Percentiles rank a stretch among this genome's conserved stretches.
These are phyloP conservation scores for Acer negundo DNA, from an alignment of 345 rosid species.

Conservation along the genomic window DNA sequence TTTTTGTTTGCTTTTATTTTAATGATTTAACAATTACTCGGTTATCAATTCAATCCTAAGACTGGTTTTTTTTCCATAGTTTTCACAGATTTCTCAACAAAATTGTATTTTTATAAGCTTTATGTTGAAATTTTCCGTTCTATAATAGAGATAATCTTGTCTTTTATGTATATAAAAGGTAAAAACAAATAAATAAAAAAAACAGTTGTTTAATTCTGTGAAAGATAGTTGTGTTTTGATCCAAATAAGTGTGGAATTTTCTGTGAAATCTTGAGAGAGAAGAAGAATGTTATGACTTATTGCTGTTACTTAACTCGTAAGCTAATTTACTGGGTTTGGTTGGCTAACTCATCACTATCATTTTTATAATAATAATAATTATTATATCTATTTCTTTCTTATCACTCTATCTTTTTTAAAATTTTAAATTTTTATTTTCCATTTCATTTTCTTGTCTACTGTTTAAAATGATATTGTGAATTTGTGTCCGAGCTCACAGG, in stretches of 20 bases:
- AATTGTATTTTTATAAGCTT: not conserved
- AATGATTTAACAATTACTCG: not conserved
- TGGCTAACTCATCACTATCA: conserved; percentile 5
- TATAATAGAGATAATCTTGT: too few species aligned
- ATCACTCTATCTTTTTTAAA: too few species aligned
- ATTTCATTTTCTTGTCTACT: not conserved
- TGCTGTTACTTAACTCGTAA: conserved; percentile 5
- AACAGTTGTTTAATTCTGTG: not conserved
- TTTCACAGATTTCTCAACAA: not conserved
- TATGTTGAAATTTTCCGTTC: not conserved
- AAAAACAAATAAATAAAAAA: not conserved
- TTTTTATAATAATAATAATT: too few species aligned
- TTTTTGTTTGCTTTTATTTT: not conserved
- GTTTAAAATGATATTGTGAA: not conserved
- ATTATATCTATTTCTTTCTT: too few species aligned
- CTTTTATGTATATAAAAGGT: not conserved
- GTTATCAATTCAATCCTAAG: not conserved
- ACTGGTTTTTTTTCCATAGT: not conserved
- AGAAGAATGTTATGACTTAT: not conserved
- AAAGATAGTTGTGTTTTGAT: not conserved
- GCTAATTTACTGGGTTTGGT: conserved; percentile 14
- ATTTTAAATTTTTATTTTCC: not conserved
- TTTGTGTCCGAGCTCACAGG: too few species aligned
- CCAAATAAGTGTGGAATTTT: not conserved
- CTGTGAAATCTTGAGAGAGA: conserved; percentile 4